Evolutionary conservation across 2,329 filamentous ascomycete genomes (phyloP).

Genomic region (Penicillium sp.): DNA sequence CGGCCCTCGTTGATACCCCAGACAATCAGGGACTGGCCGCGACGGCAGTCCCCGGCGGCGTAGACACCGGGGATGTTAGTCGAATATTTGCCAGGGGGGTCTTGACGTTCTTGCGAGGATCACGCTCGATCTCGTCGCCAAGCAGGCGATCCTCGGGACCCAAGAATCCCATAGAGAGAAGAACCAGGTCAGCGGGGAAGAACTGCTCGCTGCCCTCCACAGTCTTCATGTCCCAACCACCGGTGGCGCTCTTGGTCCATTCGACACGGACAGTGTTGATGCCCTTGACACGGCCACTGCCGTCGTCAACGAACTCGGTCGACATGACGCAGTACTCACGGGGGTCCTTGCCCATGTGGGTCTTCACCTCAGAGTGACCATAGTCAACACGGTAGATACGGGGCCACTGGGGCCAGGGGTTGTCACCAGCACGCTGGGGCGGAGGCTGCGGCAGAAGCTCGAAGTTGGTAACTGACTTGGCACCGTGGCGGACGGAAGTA

Average conservation of each 20-base stretch:
- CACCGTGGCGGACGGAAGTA: slow-evolving; percentile 91
- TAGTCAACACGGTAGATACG: slow-evolving; percentile 98
- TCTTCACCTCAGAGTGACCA: slow-evolving; percentile 91
- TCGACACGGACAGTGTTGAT: slow-evolving; percentile 95
- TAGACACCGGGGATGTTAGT: slow-evolving; percentile 89
- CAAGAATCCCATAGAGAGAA: slow-evolving; percentile 96
- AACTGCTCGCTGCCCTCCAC: slow-evolving; percentile 89
- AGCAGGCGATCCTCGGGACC: slow-evolving; percentile 87
- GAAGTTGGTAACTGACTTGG: slow-evolving; percentile 95
- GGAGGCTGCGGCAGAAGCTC: slow-evolving; percentile 92
- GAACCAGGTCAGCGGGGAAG: slow-evolving; percentile 92
- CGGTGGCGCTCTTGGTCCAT: slow-evolving; percentile 85
- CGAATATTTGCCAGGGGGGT: slow-evolving; percentile 78
- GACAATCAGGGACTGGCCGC: slow-evolving; percentile 92
- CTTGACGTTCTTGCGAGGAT: slow-evolving; percentile 94
- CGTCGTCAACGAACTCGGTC: slow-evolving; percentile 91
- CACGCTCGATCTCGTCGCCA: slow-evolving; percentile 84
- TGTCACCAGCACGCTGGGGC: slow-evolving; percentile 83
- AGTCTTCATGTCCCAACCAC: slow-evolving; percentile 99
- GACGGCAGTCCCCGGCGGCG: slow-evolving; percentile 90
- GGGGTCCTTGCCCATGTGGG: slow-evolving; percentile 92
- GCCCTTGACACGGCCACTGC: slow-evolving; percentile 81
- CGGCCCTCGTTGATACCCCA: slow-evolving; percentile 99
- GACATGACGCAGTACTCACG: slow-evolving; percentile 99
- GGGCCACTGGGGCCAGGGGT: slow-evolving; percentile 98